Conservation (phyloP, 805 yeast species). For the Tetrapisispora arboricola region DNA sequence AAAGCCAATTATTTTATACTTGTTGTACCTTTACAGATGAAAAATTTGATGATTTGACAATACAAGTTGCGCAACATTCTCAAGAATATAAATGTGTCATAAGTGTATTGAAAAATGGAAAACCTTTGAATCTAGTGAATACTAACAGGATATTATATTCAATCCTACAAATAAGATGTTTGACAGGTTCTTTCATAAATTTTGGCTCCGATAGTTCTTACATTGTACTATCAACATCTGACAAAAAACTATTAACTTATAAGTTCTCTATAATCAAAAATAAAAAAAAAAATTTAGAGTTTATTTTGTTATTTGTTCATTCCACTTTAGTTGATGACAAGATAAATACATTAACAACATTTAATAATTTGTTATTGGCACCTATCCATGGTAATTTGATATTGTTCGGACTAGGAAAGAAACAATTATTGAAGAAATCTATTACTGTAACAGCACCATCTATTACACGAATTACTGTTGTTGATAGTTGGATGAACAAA, state of each 20-base stretch:
- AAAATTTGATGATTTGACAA: not conserved
- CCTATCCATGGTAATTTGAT: slow-evolving; percentile 46
- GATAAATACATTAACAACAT: slow-evolving; percentile 41
- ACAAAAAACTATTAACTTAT: slow-evolving; percentile 12
- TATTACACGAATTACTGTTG: slow-evolving; percentile 40
- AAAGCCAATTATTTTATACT: not conserved
- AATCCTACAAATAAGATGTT: slow-evolving; percentile 6
- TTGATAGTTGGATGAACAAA: slow-evolving; percentile 41
- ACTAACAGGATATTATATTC: slow-evolving; percentile 1
- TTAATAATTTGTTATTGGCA: slow-evolving; percentile 51
- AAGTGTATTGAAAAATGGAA: not conserved
- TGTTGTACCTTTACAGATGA: not conserved
- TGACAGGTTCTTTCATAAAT: slow-evolving; percentile 15
- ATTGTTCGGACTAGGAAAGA: slow-evolving; percentile 64
- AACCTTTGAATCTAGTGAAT: not conserved
- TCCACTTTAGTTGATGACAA: slow-evolving; percentile 43
- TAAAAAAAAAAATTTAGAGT: slow-evolving; percentile 21
- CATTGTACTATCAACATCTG: slow-evolving; percentile 38
- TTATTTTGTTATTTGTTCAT: slow-evolving; percentile 43
- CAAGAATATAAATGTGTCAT: not conserved
- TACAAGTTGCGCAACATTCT: not conserved
- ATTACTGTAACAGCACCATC: slow-evolving; percentile 35
- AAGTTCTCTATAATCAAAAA: slow-evolving; percentile 9
- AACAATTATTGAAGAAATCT: slow-evolving; percentile 65
- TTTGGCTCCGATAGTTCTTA: slow-evolving; percentile 24